phyloP scores from a whole-genome alignment of 805 yeast genomes.

The Candida golubevii region DNA sequence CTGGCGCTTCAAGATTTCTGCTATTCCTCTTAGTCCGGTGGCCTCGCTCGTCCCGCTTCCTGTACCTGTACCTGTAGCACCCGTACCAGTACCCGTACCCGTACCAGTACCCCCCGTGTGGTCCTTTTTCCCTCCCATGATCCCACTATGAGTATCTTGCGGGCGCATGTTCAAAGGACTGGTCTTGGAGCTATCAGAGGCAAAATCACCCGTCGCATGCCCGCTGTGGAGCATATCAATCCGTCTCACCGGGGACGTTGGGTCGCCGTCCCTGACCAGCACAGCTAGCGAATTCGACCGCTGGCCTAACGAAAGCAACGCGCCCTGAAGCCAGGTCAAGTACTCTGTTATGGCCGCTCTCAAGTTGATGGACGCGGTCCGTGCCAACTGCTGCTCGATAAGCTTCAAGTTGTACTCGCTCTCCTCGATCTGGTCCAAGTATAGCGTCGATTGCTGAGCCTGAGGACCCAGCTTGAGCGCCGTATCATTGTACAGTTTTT shows the following conservation, averaged over 20 bases:
- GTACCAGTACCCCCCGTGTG: background rate
- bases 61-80: background rate
- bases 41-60: background rate
- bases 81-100: background rate
- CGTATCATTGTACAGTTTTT: slow-evolving; percentile 35
- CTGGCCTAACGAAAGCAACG: slow-evolving; percentile 2
- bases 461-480: slow-evolving; percentile 43
- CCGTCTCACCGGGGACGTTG: slow-evolving; percentile 5
- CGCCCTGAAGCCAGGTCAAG: slow-evolving; percentile 25
- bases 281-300: slow-evolving; percentile 4
- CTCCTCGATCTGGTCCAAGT: slow-evolving; percentile 51
- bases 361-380: slow-evolving; percentile 44
- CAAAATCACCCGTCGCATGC: slow-evolving; percentile 4
- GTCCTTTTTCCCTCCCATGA: slow-evolving; percentile 1
- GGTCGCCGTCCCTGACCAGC: slow-evolving; percentile 7
- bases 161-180: slow-evolving; percentile 8
- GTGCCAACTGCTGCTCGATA: slow-evolving; percentile 46
- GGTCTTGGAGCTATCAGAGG: slow-evolving; percentile 5
- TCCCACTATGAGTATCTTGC: slow-evolving; percentile 1
- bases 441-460: slow-evolving; percentile 38
- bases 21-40: slow-evolving; percentile 4
- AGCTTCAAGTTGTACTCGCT: slow-evolving; percentile 47
- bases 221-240: slow-evolving; percentile 3
- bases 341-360: slow-evolving; percentile 45
- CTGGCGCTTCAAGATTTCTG: slow-evolving; percentile 5